A percentile compares a stretch with the other conserved stretches of the same genome.
phyloP scores from a whole-genome alignment of 2,329 filamentous ascomycete species.

The Stachybotrys echinatus region DNA sequence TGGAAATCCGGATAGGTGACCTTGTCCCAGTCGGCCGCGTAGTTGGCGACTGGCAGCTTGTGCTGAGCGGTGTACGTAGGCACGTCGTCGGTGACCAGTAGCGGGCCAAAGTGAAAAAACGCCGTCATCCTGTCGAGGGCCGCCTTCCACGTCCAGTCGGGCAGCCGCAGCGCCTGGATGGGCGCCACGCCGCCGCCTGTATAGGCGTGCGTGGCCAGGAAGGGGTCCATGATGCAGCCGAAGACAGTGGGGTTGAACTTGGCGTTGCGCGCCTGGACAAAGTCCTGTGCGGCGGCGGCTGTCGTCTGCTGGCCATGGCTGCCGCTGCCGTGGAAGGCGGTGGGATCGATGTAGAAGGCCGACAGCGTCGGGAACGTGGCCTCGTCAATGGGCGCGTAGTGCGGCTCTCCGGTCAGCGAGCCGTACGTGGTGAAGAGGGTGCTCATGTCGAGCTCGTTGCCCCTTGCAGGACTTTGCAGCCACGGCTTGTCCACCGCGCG shows the following conservation, averaged over 20 bases:
- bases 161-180: slow-evolving; percentile 17
- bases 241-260: slow-evolving; percentile 14
- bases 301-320: neutral
- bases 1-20: neutral
- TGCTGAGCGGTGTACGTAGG: neutral
- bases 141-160: slow-evolving; percentile 29
- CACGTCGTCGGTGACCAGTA: slow-evolving; percentile 18
- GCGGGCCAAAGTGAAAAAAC: slow-evolving; percentile 33
- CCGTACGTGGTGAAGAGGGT: slow-evolving; percentile 20
- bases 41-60: neutral
- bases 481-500: slow-evolving; percentile 2
- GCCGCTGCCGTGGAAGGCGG: neutral
- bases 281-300: too few relatives aligned
- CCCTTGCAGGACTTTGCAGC: neutral
- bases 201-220: slow-evolving; percentile 27
- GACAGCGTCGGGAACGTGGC: slow-evolving; percentile 18
- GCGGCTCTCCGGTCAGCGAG: slow-evolving; percentile 4
- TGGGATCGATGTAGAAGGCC: slow-evolving; percentile 16
- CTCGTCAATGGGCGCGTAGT: slow-evolving; percentile 1
- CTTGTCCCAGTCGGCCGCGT: neutral
- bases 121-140: slow-evolving; percentile 32
- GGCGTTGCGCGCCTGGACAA: slow-evolving; percentile 7
- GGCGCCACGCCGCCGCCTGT: slow-evolving; percentile 29
- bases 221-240: slow-evolving; percentile 31
- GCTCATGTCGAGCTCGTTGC: slow-evolving; percentile 14